Conservation (phyloP, 768 basidiomycete genomes). For the Boletellus sp. region DNA sequence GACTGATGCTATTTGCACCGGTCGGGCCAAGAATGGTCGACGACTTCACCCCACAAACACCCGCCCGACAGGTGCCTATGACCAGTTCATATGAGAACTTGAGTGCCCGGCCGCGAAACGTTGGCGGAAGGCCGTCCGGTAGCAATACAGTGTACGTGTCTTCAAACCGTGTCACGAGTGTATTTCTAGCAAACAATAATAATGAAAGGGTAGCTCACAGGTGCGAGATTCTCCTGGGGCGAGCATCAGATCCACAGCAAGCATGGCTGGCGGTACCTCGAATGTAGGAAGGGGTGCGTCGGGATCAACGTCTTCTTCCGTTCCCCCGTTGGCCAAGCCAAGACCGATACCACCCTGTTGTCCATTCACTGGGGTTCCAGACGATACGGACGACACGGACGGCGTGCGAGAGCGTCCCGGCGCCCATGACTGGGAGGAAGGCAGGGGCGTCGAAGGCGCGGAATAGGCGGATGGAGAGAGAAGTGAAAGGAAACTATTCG, state of each 20-base stretch:
- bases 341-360: slow-evolving; percentile 29
- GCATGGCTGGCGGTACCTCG: slow-evolving; percentile 79
- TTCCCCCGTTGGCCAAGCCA: slow-evolving; percentile 25
- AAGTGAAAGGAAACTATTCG: slow-evolving; percentile 48
- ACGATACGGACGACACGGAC: slow-evolving; percentile 24
- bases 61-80: slow-evolving; percentile 80
- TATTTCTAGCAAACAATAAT: neutral
- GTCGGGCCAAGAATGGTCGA: slow-evolving; percentile 32
- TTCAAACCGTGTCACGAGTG: slow-evolving; percentile 30
- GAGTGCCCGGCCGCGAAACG: slow-evolving; percentile 80
- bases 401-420: slow-evolving; percentile 17
- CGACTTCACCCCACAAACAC: slow-evolving; percentile 27
- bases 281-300: slow-evolving; percentile 78
- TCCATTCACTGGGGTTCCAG: neutral
- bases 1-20: slow-evolving; percentile 53
- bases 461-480: slow-evolving; percentile 39
- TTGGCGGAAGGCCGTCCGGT: slow-evolving; percentile 83
- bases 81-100: slow-evolving; percentile 87
- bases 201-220: slow-evolving; percentile 44
- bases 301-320: slow-evolving; percentile 50
- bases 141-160: slow-evolving; percentile 77
- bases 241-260: slow-evolving; percentile 83
- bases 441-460: slow-evolving; percentile 18
- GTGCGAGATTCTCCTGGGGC: slow-evolving; percentile 80
- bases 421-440: slow-evolving; percentile 25